phyloP scores from a whole-genome alignment of 805 yeast species.

The Teunomyces funiuensis region DNA sequence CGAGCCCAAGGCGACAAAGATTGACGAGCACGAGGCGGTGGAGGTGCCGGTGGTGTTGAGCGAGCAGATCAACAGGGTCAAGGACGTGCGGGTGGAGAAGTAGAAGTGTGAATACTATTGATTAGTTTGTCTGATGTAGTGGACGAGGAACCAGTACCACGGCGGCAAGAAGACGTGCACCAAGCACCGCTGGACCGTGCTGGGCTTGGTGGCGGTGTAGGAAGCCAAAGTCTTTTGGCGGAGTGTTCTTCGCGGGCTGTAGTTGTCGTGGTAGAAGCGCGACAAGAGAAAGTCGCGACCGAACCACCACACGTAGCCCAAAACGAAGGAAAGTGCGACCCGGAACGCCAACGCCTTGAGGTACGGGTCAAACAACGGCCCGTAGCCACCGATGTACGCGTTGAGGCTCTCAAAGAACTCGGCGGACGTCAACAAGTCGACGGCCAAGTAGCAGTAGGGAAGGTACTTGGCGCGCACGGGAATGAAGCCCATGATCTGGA shows the following conservation, averaged over 20 bases:
- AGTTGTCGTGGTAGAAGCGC: constrained; percentile 16
- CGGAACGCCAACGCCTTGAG: constrained; percentile 8
- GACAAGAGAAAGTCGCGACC: constrained; percentile 17
- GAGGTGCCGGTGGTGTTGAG: constrained; percentile 52
- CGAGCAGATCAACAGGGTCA: constrained; percentile 40
- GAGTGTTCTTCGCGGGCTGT: constrained; percentile 14
- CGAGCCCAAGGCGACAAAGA: constrained; percentile 21
- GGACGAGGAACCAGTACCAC: constrained; percentile 29
- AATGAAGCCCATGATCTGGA: constrained; percentile 42
- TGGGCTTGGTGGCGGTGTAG: constrained; percentile 12
- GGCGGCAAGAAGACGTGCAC: constrained; percentile 27
- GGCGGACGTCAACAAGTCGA: constrained; percentile 5
- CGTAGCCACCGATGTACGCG: not conserved
- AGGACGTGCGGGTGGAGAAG: constrained; percentile 27
- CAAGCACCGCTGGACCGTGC: constrained; percentile 12
- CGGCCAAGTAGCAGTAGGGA: constrained; percentile 27
- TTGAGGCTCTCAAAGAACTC: constrained; percentile 5
- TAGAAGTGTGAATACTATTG: not conserved
- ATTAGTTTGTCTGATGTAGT: too few relatives aligned
- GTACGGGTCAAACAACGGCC: not conserved
- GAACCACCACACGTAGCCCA: constrained; percentile 39
- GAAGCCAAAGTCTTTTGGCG: constrained; percentile 13
- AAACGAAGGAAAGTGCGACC: constrained; percentile 7
- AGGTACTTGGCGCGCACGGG: constrained; percentile 43
- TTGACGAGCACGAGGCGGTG: constrained; percentile 37